These are phyloP conservation scores for Anthostomella pinea DNA, from an alignment of 2,329 filamentous ascomycete species.

Conservation along the genomic window DNA sequence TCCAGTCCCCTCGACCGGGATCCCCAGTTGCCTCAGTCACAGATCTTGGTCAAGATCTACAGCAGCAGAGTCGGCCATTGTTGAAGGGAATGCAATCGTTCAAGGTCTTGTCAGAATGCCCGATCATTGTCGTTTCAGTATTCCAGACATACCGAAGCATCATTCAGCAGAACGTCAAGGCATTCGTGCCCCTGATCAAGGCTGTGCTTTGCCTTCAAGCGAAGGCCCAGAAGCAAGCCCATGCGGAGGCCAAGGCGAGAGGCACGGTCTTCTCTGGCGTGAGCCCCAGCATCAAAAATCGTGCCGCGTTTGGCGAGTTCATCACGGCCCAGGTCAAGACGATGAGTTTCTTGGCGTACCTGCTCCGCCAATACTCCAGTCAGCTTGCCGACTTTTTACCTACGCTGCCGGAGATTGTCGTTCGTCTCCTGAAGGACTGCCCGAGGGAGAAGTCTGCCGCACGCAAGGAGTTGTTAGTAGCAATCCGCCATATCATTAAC, in stretches of 20 bases:
- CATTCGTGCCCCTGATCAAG: conserved; percentile 93
- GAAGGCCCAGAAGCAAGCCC: conserved; percentile 87
- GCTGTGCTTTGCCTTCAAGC: conserved; percentile 84
- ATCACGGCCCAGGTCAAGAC: conserved; percentile 98
- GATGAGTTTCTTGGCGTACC: conserved; percentile 96
- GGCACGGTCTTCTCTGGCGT: conserved; percentile 88
- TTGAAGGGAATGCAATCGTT: conserved; percentile 97
- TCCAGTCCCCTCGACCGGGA: conserved; percentile 83
- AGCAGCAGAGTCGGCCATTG: conserved; percentile 76
- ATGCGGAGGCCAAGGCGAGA: conserved; percentile 75
- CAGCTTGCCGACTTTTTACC: conserved; percentile 86
- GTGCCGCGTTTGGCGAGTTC: conserved; percentile 92
- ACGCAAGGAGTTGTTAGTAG: conserved; percentile 91
- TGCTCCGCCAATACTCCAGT: conserved; percentile 82
- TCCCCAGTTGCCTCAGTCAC: conserved; percentile 82
- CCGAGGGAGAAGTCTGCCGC: conserved; percentile 91
- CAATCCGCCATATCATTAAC: conserved; percentile 97
- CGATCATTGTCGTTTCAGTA: conserved; percentile 97
- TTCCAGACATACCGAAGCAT: conserved; percentile 87
- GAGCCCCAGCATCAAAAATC: conserved; percentile 88
- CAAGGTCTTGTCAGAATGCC: conserved; percentile 95
- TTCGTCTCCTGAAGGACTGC: conserved; percentile 88
- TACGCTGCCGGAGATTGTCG: conserved; percentile 81
- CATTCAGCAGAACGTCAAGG: conserved; percentile 80
- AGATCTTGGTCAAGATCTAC: conserved; percentile 77